Conservation (phyloP, 1,284 basidiomycete species). For the Heterobasidion parviporum region DNA sequence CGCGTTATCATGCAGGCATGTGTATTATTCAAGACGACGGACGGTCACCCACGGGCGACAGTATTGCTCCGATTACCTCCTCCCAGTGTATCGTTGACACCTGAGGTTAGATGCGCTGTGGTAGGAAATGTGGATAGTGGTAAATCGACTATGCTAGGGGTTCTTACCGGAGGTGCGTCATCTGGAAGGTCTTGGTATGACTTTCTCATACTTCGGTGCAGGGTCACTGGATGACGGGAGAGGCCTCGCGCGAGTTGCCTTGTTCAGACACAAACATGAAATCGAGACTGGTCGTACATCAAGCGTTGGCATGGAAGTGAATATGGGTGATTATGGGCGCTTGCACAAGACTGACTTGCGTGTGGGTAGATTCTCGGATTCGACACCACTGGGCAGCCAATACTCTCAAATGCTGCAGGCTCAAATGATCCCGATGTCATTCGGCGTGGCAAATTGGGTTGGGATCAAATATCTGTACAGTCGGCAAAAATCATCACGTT, state of each 20-base stretch:
- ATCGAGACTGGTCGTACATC: slow-evolving; percentile 93
- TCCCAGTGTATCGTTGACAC: slow-evolving; percentile 58
- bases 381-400: slow-evolving; percentile 61
- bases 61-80: slow-evolving; percentile 66
- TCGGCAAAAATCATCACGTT: slow-evolving; percentile 94
- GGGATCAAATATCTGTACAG: slow-evolving; percentile 93
- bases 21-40: slow-evolving; percentile 39
- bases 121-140: slow-evolving; percentile 94
- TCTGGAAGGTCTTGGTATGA: slow-evolving; percentile 10
- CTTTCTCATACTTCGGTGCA: slow-evolving; percentile 24
- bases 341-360: not conserved
- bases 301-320: slow-evolving; percentile 92
- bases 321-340: slow-evolving; percentile 3
- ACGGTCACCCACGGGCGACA: slow-evolving; percentile 43
- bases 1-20: slow-evolving; percentile 34
- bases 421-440: slow-evolving; percentile 53
- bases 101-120: slow-evolving; percentile 91
- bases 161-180: slow-evolving; percentile 61
- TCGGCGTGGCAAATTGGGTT: slow-evolving; percentile 81
- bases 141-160: slow-evolving; percentile 90
- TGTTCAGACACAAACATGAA: slow-evolving; percentile 98
- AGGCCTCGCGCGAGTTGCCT: slow-evolving; percentile 84
- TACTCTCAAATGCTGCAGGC: slow-evolving; percentile 57
- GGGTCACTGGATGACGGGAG: slow-evolving; percentile 92
- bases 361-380: slow-evolving; percentile 74